phyloP scores from a whole-genome alignment of 441 rosid species.

The Metrosideros polymorpha region DNA sequence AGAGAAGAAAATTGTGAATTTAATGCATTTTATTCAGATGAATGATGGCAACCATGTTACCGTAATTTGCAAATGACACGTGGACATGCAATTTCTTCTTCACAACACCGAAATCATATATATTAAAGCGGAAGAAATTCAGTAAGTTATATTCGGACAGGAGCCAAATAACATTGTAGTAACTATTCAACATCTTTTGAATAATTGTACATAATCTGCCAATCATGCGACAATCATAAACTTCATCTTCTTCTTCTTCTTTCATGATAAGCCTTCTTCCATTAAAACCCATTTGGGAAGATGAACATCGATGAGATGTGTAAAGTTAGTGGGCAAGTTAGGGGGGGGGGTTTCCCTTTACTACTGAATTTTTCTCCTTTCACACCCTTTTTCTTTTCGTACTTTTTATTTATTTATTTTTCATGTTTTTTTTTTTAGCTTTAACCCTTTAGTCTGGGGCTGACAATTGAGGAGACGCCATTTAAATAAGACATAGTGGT shows the following conservation, averaged over 20 bases:
- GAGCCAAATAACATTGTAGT: background rate
- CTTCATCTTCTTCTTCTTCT: background rate
- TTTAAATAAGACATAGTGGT: background rate
- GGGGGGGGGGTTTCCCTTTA: background rate
- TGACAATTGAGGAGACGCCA: background rate
- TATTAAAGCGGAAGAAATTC: background rate
- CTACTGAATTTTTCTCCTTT: background rate
- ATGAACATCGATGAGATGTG: background rate
- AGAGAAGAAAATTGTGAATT: background rate
- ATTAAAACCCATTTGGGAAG: background rate
- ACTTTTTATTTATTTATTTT: background rate
- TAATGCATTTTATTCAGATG: background rate
- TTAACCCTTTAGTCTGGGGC: background rate
- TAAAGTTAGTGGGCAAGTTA: background rate
- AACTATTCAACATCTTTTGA: background rate
- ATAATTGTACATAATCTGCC: background rate
- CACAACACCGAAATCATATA: background rate
- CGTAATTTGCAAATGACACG: background rate
- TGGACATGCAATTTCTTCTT: background rate
- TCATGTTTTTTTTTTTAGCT: background rate
- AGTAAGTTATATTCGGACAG: background rate
- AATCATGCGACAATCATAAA: background rate
- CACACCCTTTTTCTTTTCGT: background rate
- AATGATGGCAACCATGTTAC: background rate
- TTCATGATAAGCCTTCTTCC: background rate